These are phyloP conservation scores for Colletotrichum sp. DNA, from an alignment of 2,329 filamentous ascomycete species.

Conservation along the genomic window DNA sequence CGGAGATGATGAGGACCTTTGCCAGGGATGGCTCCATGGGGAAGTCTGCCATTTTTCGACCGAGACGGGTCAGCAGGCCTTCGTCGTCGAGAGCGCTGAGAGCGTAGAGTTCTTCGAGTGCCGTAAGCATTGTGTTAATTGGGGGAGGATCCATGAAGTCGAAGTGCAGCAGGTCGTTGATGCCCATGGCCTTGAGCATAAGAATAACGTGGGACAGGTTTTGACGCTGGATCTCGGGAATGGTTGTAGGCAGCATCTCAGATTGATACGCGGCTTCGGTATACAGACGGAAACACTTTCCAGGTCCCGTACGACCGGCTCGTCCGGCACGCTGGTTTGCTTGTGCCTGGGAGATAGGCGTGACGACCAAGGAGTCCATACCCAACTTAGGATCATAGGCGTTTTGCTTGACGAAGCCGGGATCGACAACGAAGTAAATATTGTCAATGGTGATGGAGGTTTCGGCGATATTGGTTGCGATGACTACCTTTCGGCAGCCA, in stretches of 20 bases:
- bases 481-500: conserved; percentile 90
- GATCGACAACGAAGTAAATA: conserved; percentile 96
- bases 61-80: conserved; percentile 87
- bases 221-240: conserved; percentile 95
- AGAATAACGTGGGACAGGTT: conserved; percentile 93
- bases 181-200: conserved; percentile 99
- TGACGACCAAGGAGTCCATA: conserved; percentile 96
- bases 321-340: conserved; percentile 93
- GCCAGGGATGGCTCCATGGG: conserved; percentile 95
- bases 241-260: conserved; percentile 95
- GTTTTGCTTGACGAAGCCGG: conserved; percentile 97
- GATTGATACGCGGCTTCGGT: conserved; percentile 95
- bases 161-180: conserved; percentile 95
- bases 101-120: conserved; percentile 92
- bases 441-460: conserved; percentile 98
- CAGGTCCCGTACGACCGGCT: conserved; percentile 91
- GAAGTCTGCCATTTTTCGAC: conserved; percentile 97
- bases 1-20: conserved; percentile 87
- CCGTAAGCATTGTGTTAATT: conserved; percentile 96
- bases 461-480: conserved; percentile 98
- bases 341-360: conserved; percentile 95
- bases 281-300: conserved; percentile 94
- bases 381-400: conserved; percentile 96
- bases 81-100: conserved; percentile 93
- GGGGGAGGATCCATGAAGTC: conserved; percentile 99